Evolutionary conservation across 177 flowering plant genomes (phyloP), one percentile per base, ranked within the genome.

Genomic region (Tripterygium wilfordii): DNA sequence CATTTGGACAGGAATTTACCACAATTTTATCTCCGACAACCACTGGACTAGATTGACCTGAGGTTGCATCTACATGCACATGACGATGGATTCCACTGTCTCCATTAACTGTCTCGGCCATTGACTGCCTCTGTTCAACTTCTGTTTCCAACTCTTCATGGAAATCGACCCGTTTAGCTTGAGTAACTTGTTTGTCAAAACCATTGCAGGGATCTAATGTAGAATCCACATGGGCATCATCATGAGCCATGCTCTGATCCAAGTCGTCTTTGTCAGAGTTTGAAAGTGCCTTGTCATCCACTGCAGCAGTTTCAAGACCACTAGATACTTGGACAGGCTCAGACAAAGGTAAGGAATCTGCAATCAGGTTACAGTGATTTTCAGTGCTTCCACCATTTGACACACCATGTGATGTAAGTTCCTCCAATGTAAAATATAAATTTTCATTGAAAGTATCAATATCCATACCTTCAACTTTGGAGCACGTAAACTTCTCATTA

Each of bases 401-500:
- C 33, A 51, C 54, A 36, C 19, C 19, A 24, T 47, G 36, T 15
- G 7, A 17, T 37, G 4, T 43, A 45, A 41, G 52, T 18, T 56
- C 46, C 36, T 50, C 56, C n/a, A 14, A 18, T 37, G 51, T 18
- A 48, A 21, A 31, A 43, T 21, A 26, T 15, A 44, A 36, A 36
- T 21, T 49, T 36, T 45, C 47, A 44, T 32, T 46, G 31, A 29
- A 30, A 36, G 31, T 35, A 47, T 19, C 36, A 49, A 15, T 42
- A n/a, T 46, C 53, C 46, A 30, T 36, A 48, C 37, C 51, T 51
- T 57, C 51, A 40, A 25, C 12, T 20, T 49, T 49, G 25, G 62
- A 37, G 47, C 40, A 12, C 12, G 49, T 10, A 19, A 29, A 5
- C 23, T 33, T 55, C 13, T 29, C 33, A 0, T 42, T 26, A 7